Percentiles rank a stretch among this genome's conserved stretches.
Conservation (phyloP, 2,329 filamentous ascomycete species). For the Aspergillus carbonarius region DNA sequence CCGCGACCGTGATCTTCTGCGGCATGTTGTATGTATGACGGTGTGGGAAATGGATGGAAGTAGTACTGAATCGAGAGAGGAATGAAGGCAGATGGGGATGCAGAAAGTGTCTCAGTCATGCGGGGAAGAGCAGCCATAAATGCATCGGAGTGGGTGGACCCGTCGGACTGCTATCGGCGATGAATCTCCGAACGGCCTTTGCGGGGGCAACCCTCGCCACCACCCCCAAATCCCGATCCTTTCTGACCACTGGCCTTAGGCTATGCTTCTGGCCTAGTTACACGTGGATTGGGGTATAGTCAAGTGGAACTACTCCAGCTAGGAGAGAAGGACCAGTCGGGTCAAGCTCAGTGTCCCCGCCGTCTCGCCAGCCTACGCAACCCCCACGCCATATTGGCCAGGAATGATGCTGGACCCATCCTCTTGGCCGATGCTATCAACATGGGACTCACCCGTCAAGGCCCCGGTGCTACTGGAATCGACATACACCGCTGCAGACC, state of each 20-base stretch:
- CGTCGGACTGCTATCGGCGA: not conserved
- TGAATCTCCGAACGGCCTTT: not conserved
- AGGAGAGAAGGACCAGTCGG: too few species aligned
- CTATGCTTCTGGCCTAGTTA: too few species aligned
- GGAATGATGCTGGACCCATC: not conserved
- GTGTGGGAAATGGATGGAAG: not conserved
- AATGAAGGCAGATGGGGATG: not conserved
- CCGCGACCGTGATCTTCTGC: constrained; percentile 44
- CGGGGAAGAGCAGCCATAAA: not conserved
- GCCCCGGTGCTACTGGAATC: not conserved
- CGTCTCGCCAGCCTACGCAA: not conserved
- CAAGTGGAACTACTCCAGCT: too few species aligned
- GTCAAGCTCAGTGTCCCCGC: too few species aligned
- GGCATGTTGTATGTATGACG: constrained; percentile 31
- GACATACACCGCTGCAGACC: not conserved
- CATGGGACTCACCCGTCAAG: not conserved
- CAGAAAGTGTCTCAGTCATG: not conserved
- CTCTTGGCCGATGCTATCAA: not conserved
- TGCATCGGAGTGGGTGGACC: not conserved
- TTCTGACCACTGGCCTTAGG: too few species aligned
- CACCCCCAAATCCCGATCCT: too few species aligned
- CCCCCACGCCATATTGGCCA: not conserved
- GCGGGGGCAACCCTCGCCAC: too few species aligned
- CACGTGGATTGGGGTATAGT: too few species aligned
- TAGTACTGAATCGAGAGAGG: not conserved